Conservation (phyloP, 2,329 filamentous ascomycete genomes). For the Fusarium guadeloupense region DNA sequence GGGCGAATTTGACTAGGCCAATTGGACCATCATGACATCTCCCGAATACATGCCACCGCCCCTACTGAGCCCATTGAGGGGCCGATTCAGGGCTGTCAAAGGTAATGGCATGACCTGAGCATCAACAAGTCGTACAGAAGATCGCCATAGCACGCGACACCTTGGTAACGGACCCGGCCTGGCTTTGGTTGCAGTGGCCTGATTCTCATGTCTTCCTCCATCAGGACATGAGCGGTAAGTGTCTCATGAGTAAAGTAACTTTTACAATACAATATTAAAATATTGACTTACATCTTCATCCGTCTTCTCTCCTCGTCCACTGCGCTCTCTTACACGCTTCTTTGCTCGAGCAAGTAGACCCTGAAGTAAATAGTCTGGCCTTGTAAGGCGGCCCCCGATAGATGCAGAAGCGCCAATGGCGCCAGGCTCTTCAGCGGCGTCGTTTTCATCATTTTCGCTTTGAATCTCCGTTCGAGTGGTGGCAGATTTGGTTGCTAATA, state of each 20-base stretch:
- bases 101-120: constrained; percentile 34
- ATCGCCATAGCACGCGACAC: constrained; percentile 41
- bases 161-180: constrained; percentile 11
- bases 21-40: constrained; percentile 27
- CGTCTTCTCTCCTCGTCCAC: constrained; percentile 14
- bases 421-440: constrained; percentile 15
- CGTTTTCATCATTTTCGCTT: constrained; percentile 6
- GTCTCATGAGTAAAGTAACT: constrained; percentile 4
- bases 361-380: constrained; percentile 36
- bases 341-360: constrained; percentile 36
- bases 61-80: constrained; percentile 34
- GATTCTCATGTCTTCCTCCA: constrained; percentile 21
- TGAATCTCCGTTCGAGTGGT: background rate
- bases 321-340: constrained; percentile 38
- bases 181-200: constrained; percentile 32
- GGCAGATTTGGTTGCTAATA: constrained; percentile 1
- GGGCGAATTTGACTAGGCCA: no score
- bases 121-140: constrained; percentile 21
- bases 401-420: constrained; percentile 16
- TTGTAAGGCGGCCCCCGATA: constrained; percentile 28
- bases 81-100: constrained; percentile 25
- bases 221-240: constrained; percentile 2
- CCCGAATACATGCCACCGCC: constrained; percentile 21
- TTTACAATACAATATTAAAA: background rate
- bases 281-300: constrained; percentile 36